phyloP scores from a whole-genome alignment of 495 filamentous ascomycete species.

The Penicillium verhagenii region DNA sequence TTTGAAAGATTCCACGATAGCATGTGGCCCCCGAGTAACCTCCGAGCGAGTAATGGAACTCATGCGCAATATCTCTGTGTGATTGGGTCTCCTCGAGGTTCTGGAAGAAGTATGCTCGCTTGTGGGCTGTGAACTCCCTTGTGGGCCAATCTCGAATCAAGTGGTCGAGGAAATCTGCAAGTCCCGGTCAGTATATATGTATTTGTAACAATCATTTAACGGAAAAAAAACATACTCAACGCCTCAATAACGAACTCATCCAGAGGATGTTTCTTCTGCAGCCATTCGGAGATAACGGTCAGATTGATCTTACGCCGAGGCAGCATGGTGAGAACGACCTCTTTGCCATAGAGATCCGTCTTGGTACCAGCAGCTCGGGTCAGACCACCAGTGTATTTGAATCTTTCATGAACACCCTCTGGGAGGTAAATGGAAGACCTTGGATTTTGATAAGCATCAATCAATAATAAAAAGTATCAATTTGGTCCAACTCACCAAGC shows the following conservation, averaged over 20 bases:
- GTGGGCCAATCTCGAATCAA: slow-evolving; percentile 74
- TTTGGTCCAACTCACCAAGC: slow-evolving; percentile 61
- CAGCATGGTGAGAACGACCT: slow-evolving; percentile 52
- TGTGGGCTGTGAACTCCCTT: slow-evolving; percentile 60
- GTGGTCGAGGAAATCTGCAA: slow-evolving; percentile 78
- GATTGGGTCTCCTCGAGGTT: slow-evolving; percentile 34
- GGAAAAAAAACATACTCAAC: slow-evolving; percentile 55
- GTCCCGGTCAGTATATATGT: slow-evolving; percentile 19
- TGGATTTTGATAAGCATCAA: background rate
- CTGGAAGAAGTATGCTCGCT: slow-evolving; percentile 71
- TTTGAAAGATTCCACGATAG: slow-evolving; percentile 81
- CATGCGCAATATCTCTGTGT: slow-evolving; percentile 31
- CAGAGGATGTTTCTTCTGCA: slow-evolving; percentile 56
- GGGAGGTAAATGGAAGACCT: slow-evolving; percentile 36
- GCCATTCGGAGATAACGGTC: slow-evolving; percentile 59
- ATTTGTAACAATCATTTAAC: background rate
- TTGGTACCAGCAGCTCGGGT: background rate
- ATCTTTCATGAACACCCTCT: background rate
- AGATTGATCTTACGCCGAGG: slow-evolving; percentile 63
- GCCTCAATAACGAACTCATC: slow-evolving; percentile 69
- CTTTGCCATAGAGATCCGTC: slow-evolving; percentile 31
- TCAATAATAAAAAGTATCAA: background rate
- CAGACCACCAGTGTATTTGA: slow-evolving; percentile 1
- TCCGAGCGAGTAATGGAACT: slow-evolving; percentile 16
- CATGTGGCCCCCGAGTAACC: slow-evolving; percentile 59